A percentile compares a stretch with the other conserved stretches of the same genome.
These are phyloP conservation scores for Fraxinus platypoda DNA, from an alignment of 305 asterid species.

Conservation along the genomic window DNA sequence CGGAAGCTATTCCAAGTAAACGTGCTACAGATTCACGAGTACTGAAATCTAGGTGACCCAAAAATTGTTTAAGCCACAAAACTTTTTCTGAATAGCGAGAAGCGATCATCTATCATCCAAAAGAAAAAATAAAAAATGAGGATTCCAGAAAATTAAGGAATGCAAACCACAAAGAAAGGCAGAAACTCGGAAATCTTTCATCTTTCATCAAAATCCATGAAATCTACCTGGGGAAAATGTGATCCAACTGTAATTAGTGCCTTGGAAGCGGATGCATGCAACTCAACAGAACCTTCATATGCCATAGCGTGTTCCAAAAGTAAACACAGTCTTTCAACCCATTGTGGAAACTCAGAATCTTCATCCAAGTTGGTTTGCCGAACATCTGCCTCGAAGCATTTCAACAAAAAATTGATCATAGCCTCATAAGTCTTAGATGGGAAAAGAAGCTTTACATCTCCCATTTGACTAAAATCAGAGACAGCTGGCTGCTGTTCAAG, in stretches of 20 bases:
- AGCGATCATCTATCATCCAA: slow-evolving; percentile 65
- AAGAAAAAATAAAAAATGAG: slow-evolving; percentile 28
- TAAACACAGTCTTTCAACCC: slow-evolving; percentile 63
- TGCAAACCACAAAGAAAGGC: slow-evolving; percentile 20
- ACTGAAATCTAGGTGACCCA: slow-evolving; percentile 74
- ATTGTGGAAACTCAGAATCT: slow-evolving; percentile 45
- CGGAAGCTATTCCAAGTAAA: slow-evolving; percentile 87
- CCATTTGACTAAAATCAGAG: slow-evolving; percentile 40
- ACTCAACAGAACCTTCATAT: slow-evolving; percentile 84
- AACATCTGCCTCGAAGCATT: slow-evolving; percentile 85
- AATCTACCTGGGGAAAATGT: slow-evolving; percentile 72
- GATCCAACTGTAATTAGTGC: slow-evolving; percentile 83
- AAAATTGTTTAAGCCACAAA: slow-evolving; percentile 80
- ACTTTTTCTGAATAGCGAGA: slow-evolving; percentile 71
- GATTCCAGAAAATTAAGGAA: slow-evolving; percentile 5
- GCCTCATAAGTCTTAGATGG: slow-evolving; percentile 76
- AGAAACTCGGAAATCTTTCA: slow-evolving; percentile 16
- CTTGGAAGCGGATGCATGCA: slow-evolving; percentile 91
- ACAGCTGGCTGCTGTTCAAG: slow-evolving; percentile 75
- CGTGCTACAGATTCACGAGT: slow-evolving; percentile 95
- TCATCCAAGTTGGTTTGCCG: slow-evolving; percentile 39
- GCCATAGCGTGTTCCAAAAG: slow-evolving; percentile 89
- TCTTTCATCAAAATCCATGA: slow-evolving; percentile 16
- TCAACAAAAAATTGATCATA: slow-evolving; percentile 84
- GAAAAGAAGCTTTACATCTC: slow-evolving; percentile 61